Conservation (phyloP, 352 stramenopile species). For the Stephanocyclus meneghinianus region DNA sequence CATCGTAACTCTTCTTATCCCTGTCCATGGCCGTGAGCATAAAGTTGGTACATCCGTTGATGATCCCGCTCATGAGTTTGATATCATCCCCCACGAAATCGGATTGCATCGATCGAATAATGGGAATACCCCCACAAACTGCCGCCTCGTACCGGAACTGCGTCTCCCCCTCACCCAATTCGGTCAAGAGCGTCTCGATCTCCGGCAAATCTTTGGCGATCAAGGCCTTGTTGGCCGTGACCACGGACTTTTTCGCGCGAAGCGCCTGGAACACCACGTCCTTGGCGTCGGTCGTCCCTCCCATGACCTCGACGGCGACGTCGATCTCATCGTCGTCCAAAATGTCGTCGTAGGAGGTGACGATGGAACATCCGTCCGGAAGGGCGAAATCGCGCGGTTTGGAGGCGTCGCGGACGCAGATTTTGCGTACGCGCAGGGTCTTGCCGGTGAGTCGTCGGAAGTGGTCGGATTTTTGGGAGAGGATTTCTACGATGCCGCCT, state of each 20-base stretch:
- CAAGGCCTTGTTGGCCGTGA: slow-evolving; percentile 98
- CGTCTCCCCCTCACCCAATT: slow-evolving; percentile 42
- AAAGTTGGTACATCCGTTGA: slow-evolving; percentile 99
- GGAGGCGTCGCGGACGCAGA: slow-evolving; percentile 71
- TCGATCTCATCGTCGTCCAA: slow-evolving; percentile 91
- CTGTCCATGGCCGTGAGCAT: slow-evolving; percentile 98
- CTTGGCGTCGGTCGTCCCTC: slow-evolving; percentile 93
- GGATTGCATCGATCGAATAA: slow-evolving; percentile 95
- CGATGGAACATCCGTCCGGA: slow-evolving; percentile 63
- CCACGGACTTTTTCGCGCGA: slow-evolving; percentile 90
- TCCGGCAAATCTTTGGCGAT: slow-evolving; percentile 93
- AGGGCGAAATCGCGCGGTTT: slow-evolving; percentile 78
- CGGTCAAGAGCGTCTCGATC: slow-evolving; percentile 87
- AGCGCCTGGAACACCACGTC: slow-evolving; percentile 89
- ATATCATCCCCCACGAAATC: slow-evolving; percentile 93
- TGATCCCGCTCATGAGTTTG: slow-evolving; percentile 91
- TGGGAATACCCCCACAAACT: slow-evolving; percentile 94
- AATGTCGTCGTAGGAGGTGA: slow-evolving; percentile 83
- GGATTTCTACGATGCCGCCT: slow-evolving; percentile 81
- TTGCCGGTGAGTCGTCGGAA: slow-evolving; percentile 71
- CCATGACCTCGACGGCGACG: slow-evolving; percentile 95
- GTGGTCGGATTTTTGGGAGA: slow-evolving; percentile 58
- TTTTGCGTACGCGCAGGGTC: slow-evolving; percentile 61
- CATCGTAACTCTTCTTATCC: slow-evolving; percentile 90
- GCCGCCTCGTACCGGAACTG: slow-evolving; percentile 93